Percentiles rank a stretch among this genome's conserved stretches.
phyloP scores from a whole-genome alignment of 805 yeast species.

The Ogataea trehalophila region DNA sequence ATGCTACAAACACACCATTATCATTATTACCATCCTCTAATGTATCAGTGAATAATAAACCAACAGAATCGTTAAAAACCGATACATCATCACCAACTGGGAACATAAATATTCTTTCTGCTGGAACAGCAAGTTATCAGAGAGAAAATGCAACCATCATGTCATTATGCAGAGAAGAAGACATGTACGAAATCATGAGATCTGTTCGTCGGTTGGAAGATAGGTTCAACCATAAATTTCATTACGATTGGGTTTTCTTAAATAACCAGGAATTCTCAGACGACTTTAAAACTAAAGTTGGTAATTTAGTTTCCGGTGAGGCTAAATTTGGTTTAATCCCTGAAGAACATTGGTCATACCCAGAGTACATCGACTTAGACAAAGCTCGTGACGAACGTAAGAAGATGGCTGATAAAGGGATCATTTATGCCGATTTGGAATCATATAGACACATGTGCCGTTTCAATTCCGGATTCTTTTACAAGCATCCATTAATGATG shows the following conservation, averaged over 20 bases:
- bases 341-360: slow-evolving; percentile 80
- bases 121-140: neutral
- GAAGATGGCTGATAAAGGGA: slow-evolving; percentile 40
- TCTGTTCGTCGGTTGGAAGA: slow-evolving; percentile 73
- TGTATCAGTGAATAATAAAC: neutral
- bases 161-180: slow-evolving; percentile 66
- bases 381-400: slow-evolving; percentile 62
- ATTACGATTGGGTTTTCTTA: slow-evolving; percentile 90
- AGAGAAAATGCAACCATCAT: slow-evolving; percentile 50
- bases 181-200: slow-evolving; percentile 49
- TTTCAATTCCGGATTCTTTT: slow-evolving; percentile 48
- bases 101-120: too few species aligned
- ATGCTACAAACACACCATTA: neutral
- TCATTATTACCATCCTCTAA: neutral
- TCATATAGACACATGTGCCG: slow-evolving; percentile 46
- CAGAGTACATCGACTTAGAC: slow-evolving; percentile 70
- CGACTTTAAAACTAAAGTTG: slow-evolving; percentile 56
- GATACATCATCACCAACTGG: neutral
- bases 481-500: slow-evolving; percentile 50
- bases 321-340: slow-evolving; percentile 73
- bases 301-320: slow-evolving; percentile 55
- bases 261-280: slow-evolving; percentile 74
- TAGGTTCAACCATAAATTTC: slow-evolving; percentile 67
- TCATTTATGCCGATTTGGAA: slow-evolving; percentile 38
- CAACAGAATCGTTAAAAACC: neutral